Conservation (phyloP, 805 yeast genomes). For the Sungouiella blattae region DNA sequence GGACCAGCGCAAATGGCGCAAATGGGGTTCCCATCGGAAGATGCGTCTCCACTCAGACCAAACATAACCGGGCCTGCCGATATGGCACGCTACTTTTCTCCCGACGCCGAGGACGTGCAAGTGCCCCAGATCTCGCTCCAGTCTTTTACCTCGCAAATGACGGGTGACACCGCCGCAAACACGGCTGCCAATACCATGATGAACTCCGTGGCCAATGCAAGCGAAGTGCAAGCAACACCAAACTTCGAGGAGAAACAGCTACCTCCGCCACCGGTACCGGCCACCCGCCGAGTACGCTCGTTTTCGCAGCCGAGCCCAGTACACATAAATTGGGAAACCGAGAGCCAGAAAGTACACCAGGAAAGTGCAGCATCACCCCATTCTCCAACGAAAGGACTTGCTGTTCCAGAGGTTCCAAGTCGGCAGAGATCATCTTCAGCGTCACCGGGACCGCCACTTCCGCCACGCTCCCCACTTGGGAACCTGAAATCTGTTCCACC, state of each 20-base stretch:
- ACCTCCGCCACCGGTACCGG: conserved; percentile 38
- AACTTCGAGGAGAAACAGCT: too few relatives aligned
- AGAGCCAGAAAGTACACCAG: neutral
- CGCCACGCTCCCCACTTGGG: conserved; percentile 23
- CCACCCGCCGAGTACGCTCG: conserved; percentile 34
- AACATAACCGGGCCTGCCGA: conserved; percentile 28
- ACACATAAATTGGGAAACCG: neutral
- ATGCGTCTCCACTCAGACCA: conserved; percentile 20
- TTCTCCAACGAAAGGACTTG: too few relatives aligned
- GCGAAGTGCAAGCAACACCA: too few relatives aligned
- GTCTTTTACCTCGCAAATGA: conserved; percentile 41
- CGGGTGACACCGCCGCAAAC: conserved; percentile 32
- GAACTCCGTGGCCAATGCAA: conserved; percentile 6
- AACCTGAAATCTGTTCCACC: conserved; percentile 34
- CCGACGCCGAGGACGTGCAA: conserved; percentile 19
- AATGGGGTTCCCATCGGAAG: too few relatives aligned
- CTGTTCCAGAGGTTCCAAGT: too few relatives aligned
- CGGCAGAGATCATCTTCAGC: too few relatives aligned
- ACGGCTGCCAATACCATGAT: conserved; percentile 33
- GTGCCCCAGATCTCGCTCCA: conserved; percentile 33
- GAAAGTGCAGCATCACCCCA: too few relatives aligned
- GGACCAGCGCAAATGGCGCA: conserved; percentile 43
- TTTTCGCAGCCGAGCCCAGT: conserved; percentile 25
- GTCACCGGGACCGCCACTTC: conserved; percentile 17
- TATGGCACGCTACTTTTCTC: conserved; percentile 33